Base-by-base conservation (phyloP, 495 filamentous ascomycete genomes). In the Zalerion maritima region DNA sequence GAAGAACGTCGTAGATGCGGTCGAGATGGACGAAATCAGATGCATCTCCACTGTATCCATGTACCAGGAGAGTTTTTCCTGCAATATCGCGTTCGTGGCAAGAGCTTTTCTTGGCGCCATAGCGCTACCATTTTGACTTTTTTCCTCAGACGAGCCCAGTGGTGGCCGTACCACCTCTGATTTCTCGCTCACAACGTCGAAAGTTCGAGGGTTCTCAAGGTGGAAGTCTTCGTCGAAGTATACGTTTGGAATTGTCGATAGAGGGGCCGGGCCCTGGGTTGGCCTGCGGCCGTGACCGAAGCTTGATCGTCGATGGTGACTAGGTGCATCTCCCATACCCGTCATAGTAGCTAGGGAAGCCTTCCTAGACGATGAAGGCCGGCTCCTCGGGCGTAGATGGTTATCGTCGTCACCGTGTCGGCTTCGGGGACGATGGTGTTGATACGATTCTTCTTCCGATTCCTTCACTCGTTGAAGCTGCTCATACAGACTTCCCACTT, bases 1-100 rank as follows among this genome's bases (percentile, higher is more conserved):
- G 46, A 99, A 99, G 58, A 99, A 99, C 0, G 86, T 93, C 5
- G 81, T 81, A 1, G 86, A 94, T 1, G 91, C 89, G 0, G 77
- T 85, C 2, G 87, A 93, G 13, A 99, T 96, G 0, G 85, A 92
- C 2, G 81, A 85, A 34, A 99, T 96, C 6, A 99, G 65, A 47
- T 99, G 89, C 28, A 96, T 81, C 45, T 99, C 89, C 12, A 99
- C 81, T 0, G 91, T 99, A 48, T 99, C 89, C 89, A 99, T 94
- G 43, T 99, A 99, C 89, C 89, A 99, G 1, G 87, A 94, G 3
- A 99, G 64, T 47, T 99, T 99, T 46, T 99, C 89, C 47, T 99
- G 89, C n/a, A 99, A 55, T 25, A 99, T 96, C 1, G 89, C 89
- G 56, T 99, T 99, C 0, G 85, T 94, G 19, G 91, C 86, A 3